These are phyloP conservation scores for Scedosporium boydii DNA, from an alignment of 2,329 filamentous ascomycete species.

Conservation along the genomic window DNA sequence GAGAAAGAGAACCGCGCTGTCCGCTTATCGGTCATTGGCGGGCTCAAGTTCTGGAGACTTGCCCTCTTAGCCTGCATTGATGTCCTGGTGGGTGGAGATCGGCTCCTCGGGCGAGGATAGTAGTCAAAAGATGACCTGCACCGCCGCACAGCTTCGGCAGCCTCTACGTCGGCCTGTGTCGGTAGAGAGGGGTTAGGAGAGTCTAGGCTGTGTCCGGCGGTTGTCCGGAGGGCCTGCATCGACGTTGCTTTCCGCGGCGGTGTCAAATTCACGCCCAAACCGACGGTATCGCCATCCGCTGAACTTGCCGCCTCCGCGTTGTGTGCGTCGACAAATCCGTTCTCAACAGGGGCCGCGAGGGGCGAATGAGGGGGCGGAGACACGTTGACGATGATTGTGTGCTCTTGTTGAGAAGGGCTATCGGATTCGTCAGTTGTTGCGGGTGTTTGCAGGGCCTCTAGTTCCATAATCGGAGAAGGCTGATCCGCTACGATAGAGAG, in stretches of 20 bases:
- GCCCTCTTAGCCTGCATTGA: slow-evolving; percentile 11
- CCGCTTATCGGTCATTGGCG: neutral
- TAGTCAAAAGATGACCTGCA: slow-evolving; percentile 24
- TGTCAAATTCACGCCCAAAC: slow-evolving; percentile 7
- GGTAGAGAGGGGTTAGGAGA: neutral
- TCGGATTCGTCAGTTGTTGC: neutral
- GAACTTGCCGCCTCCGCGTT: neutral
- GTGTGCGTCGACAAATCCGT: neutral
- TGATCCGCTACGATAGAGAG: slow-evolving; percentile 46
- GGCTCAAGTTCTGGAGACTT: slow-evolving; percentile 8
- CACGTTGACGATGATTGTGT: slow-evolving; percentile 1
- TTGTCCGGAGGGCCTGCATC: slow-evolving; percentile 19
- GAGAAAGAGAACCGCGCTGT: slow-evolving; percentile 8
- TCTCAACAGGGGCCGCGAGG: neutral
- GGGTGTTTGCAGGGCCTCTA: neutral
- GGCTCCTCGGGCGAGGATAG: slow-evolving; percentile 14
- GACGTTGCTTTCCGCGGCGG: slow-evolving; percentile 20
- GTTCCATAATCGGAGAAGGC: slow-evolving; percentile 30
- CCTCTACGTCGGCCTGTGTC: neutral
- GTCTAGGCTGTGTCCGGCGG: neutral
- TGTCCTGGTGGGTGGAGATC: slow-evolving; percentile 12
- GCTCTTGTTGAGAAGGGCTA: neutral
- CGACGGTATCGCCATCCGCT: slow-evolving; percentile 3
- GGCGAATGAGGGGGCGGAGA: slow-evolving; percentile 1
- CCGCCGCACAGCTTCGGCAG: slow-evolving; percentile 9